phyloP scores from a whole-genome alignment of 1,139 yeast species.

The Zhuliangozyma blackwelliae region DNA sequence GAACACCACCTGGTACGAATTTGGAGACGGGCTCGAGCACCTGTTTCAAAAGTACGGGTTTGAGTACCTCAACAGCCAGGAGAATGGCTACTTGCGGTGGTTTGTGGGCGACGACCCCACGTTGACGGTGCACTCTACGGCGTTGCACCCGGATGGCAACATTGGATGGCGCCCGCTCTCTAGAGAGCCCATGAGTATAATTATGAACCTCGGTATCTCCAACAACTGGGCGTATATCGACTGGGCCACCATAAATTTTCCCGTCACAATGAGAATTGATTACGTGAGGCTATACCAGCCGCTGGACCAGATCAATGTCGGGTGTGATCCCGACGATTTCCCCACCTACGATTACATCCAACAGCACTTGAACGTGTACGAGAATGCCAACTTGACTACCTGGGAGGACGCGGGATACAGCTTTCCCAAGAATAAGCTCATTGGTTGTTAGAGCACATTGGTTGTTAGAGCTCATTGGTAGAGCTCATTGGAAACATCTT shows the following conservation, averaged over 20 bases:
- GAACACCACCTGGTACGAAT: slow-evolving; percentile 73
- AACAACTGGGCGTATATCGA: slow-evolving; percentile 81
- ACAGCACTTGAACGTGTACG: slow-evolving; percentile 58
- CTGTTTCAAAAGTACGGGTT: slow-evolving; percentile 70
- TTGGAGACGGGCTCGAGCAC: slow-evolving; percentile 37
- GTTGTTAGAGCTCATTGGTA: too few relatives aligned
- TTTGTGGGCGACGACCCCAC: slow-evolving; percentile 70
- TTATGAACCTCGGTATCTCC: slow-evolving; percentile 76
- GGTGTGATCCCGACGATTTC: slow-evolving; percentile 72
- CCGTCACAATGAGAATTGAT: slow-evolving; percentile 64
- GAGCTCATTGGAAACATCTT: too few relatives aligned
- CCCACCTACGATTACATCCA: slow-evolving; percentile 76
- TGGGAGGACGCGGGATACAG: slow-evolving; percentile 68
- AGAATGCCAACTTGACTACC: slow-evolving; percentile 56
- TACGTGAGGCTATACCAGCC: slow-evolving; percentile 82
- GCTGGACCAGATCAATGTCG: slow-evolving; percentile 39
- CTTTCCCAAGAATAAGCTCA: slow-evolving; percentile 45
- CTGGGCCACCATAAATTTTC: slow-evolving; percentile 72
- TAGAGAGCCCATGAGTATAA: slow-evolving; percentile 84
- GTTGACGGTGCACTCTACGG: slow-evolving; percentile 54
- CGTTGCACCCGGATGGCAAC: slow-evolving; percentile 81
- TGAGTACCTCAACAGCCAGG: slow-evolving; percentile 68
- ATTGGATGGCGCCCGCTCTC: slow-evolving; percentile 70
- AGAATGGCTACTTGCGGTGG: slow-evolving; percentile 77
- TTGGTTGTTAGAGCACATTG: slow-evolving; percentile 10